These are phyloP conservation scores for Bolboschoenus planiculmis DNA, from an alignment of 176 grass and related monocot genomes.

Conservation along the genomic window DNA sequence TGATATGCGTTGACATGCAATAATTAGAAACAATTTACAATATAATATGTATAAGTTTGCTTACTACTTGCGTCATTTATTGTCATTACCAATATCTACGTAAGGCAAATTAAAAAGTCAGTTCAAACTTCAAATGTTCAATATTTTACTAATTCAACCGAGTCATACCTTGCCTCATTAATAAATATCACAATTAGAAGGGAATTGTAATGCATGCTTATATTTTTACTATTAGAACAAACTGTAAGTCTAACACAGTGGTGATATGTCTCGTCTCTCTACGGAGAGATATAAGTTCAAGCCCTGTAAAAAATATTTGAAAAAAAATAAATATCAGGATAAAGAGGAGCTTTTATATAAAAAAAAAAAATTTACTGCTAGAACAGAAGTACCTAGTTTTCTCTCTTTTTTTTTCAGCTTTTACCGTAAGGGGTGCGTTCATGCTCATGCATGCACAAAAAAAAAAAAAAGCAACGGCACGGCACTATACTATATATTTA, in stretches of 20 bases:
- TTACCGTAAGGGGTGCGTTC: not conserved
- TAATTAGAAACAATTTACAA: not conserved
- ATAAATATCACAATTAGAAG: not conserved
- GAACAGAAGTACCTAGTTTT: not conserved
- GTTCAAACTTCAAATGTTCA: not conserved
- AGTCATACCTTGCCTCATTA: not conserved
- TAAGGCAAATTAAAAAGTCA: not conserved
- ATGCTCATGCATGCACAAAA: not conserved
- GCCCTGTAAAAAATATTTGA: no score
- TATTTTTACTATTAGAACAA: no score
- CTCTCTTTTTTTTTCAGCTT: not conserved
- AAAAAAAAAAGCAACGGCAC: no score
- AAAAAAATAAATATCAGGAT: no score
- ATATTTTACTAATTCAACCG: conserved; percentile 13
- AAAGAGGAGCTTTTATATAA: no score
- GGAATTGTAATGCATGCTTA: not conserved
- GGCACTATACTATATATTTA: no score
- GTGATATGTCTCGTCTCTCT: no score
- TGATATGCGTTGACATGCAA: not conserved
- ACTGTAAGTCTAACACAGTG: no score
- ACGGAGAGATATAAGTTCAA: no score
- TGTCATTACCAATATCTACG: not conserved
- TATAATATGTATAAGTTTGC: not conserved
- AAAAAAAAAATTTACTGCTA: no score
- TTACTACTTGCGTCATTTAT: not conserved